Percentiles rank a stretch among this genome's conserved stretches.
phyloP scores from a whole-genome alignment of 2,329 filamentous ascomycete genomes.

The Trichophyton mentagrophytes region DNA sequence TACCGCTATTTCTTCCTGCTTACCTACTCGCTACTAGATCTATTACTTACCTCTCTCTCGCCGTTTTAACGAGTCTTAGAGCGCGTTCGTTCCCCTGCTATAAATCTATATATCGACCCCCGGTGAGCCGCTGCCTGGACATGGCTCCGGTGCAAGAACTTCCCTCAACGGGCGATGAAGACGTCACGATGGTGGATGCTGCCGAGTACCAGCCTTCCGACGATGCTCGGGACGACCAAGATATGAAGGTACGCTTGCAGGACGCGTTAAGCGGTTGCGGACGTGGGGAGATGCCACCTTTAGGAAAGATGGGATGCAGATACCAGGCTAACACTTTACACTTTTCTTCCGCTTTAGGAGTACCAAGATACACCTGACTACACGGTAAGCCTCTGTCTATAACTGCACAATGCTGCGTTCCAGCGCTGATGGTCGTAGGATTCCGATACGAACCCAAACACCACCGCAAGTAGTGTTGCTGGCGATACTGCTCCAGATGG shows the following conservation, averaged over 20 bases:
- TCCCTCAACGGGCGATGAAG: slow-evolving; percentile 31
- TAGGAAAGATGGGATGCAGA: neutral
- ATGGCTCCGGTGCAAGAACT: slow-evolving; percentile 31
- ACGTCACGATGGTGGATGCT: slow-evolving; percentile 37
- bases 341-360: slow-evolving; percentile 23
- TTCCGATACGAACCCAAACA: slow-evolving; percentile 54
- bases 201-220: slow-evolving; percentile 25
- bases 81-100: neutral
- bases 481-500: slow-evolving; percentile 65
- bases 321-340: neutral
- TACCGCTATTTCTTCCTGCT: neutral
- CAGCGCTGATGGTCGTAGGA: slow-evolving; percentile 32
- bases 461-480: slow-evolving; percentile 68
- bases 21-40: neutral
- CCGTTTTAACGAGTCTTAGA: neutral
- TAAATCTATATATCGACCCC: neutral
- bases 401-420: neutral
- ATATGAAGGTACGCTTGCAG: slow-evolving; percentile 30
- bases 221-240: slow-evolving; percentile 28
- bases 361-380: slow-evolving; percentile 51
- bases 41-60: neutral
- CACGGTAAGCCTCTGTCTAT: slow-evolving; percentile 32
- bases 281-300: neutral
- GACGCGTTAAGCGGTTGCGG: slow-evolving; percentile 18
- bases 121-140: neutral